A percentile compares a stretch with the other conserved stretches of the same genome.
phyloP scores from a whole-genome alignment of 148 eudicot genomes.

The Rhododendron mucronatum region DNA sequence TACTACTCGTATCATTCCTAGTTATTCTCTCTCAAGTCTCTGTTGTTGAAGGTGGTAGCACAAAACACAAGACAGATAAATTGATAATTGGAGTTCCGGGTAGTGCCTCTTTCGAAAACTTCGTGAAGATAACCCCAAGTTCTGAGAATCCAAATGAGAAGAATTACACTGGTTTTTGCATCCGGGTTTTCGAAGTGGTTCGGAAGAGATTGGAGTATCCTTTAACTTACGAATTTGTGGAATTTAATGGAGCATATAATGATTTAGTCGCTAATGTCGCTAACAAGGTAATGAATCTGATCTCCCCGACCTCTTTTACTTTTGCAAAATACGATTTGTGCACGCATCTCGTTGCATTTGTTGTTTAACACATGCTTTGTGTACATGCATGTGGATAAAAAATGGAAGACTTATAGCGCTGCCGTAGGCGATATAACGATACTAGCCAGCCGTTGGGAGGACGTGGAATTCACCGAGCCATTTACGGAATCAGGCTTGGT shows the following conservation, averaged over 20 bases:
- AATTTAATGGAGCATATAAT: slow-evolving; percentile 4
- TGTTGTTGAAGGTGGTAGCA: not conserved
- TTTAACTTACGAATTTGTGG: not conserved
- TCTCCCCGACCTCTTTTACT: not conserved
- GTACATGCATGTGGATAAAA: too few species aligned
- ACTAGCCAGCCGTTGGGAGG: slow-evolving; percentile 14
- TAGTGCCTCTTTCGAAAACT: not conserved
- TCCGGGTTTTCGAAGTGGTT: slow-evolving; percentile 5
- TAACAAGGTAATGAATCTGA: slow-evolving; percentile 1
- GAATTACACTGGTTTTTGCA: slow-evolving; percentile 8
- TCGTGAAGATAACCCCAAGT: not conserved
- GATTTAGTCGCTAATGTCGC: slow-evolving; percentile 6
- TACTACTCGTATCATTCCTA: not conserved
- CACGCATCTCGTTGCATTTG: too few species aligned
- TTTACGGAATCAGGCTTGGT: slow-evolving; percentile 27
- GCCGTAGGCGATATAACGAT: slow-evolving; percentile 37
- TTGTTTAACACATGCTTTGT: too few species aligned
- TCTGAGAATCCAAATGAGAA: not conserved
- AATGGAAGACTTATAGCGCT: slow-evolving; percentile 25
- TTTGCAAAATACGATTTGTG: too few species aligned
- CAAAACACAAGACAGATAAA: not conserved
- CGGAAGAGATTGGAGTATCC: not conserved
- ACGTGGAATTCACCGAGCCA: slow-evolving; percentile 32
- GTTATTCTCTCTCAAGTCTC: not conserved
- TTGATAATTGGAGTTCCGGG: slow-evolving; percentile 6